Conservation (phyloP, 2,329 filamentous ascomycete genomes). For the Xylaria sp. region DNA sequence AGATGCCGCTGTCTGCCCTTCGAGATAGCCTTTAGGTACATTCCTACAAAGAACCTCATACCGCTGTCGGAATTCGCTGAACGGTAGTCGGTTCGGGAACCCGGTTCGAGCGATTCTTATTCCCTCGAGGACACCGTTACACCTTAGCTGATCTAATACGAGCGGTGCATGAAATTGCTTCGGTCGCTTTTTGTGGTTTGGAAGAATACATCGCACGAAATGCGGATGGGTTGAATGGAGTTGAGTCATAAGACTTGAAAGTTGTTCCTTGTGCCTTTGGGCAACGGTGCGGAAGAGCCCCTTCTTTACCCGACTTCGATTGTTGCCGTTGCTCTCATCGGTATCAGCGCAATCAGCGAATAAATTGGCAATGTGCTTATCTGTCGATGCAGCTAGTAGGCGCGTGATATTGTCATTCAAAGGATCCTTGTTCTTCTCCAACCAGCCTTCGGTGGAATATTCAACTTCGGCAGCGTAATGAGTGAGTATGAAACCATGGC, state of each 20-base stretch:
- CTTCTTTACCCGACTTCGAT: conserved; percentile 89
- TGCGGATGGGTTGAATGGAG: conserved; percentile 97
- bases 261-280: conserved; percentile 95
- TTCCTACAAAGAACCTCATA: conserved; percentile 93
- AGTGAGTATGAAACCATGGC: conserved; percentile 91
- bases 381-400: conserved; percentile 82
- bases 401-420: conserved; percentile 96
- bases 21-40: conserved; percentile 90
- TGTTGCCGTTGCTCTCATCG: conserved; percentile 77
- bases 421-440: conserved; percentile 99
- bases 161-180: conserved; percentile 92
- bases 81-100: conserved; percentile 92
- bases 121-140: conserved; percentile 98
- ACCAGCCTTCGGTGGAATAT: conserved; percentile 93
- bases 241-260: conserved; percentile 95
- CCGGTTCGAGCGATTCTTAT: conserved; percentile 97
- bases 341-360: conserved; percentile 89
- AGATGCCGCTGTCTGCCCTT: conserved; percentile 85
- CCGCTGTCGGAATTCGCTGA: conserved; percentile 92
- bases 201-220: conserved; percentile 96
- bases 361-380: conserved; percentile 84
- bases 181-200: conserved; percentile 96
- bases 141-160: conserved; percentile 97
- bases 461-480: conserved; percentile 99
- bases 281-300: conserved; percentile 96